Evolutionary conservation across 495 filamentous ascomycete species (phyloP).

Genomic region (Neurospora hispaniola): DNA sequence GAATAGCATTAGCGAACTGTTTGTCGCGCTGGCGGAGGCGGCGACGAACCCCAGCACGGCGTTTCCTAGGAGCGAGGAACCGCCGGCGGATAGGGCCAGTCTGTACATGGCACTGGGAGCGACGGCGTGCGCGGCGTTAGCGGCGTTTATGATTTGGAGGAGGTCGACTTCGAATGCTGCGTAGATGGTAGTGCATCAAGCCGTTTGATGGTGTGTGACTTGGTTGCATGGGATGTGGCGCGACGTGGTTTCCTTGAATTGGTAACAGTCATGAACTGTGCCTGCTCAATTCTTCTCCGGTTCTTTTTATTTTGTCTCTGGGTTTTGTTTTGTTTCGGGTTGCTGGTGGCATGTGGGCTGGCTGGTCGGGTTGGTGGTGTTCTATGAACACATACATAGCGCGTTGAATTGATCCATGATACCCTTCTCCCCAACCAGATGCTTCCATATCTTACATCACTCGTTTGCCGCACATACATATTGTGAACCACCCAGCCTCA

Average conservation of each 20-base stretch:
- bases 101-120: slow-evolving; percentile 80
- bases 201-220: background rate
- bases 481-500: background rate
- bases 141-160: slow-evolving; percentile 61
- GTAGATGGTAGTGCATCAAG: slow-evolving; percentile 10
- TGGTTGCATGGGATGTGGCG: background rate
- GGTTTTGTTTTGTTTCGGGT: background rate
- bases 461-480: too few relatives aligned
- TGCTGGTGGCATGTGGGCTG: background rate
- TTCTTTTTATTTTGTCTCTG: background rate
- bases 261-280: background rate
- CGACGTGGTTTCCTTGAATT: background rate
- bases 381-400: background rate
- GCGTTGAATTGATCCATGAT: background rate
- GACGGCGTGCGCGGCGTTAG: slow-evolving; percentile 68
- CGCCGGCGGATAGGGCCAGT: slow-evolving; percentile 67
- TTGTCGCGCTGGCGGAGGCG: slow-evolving; percentile 76
- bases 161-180: slow-evolving; percentile 27
- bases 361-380: background rate
- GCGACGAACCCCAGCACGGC: slow-evolving; percentile 80
- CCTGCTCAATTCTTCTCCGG: background rate
- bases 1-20: slow-evolving; percentile 82
- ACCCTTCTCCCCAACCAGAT: background rate
- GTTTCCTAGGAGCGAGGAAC: slow-evolving; percentile 79
- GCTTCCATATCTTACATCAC: too few relatives aligned